Base-by-base conservation (phyloP, 805 yeast species). In the Trichomonascus vanleenenianus region DNA sequence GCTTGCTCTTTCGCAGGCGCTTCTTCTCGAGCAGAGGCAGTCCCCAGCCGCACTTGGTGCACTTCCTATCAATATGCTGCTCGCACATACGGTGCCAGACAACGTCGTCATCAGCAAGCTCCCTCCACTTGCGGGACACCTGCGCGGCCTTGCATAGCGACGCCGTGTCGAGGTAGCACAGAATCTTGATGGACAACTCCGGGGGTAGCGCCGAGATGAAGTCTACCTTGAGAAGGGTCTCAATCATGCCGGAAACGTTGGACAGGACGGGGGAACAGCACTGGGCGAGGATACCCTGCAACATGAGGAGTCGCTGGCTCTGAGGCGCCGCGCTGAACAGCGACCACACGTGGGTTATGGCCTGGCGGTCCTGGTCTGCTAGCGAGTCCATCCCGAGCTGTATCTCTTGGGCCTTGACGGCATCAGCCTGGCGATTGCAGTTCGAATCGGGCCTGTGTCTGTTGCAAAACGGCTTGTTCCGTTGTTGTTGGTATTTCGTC, bases 21-120 rank as follows among this genome's bases (percentile, higher is more conserved):
- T 60, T 84, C 79, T 88, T 86, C 58, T 88, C 96, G 78, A 93
- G 76, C 49, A 93, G 68, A 2, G 98, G 98, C 52, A 93, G 72
- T 3, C 98, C 98, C 98, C 98, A 93, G 12, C 98, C 98, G 67
- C 98, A 93, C 59, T 86, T 86, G 34, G 96, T 95, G 67, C 98
- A 93, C 64, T 93, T 93, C 49, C 95, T 75, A 66, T 93, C 98
- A 45, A 93, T 93, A 64, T 93, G 98, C 66, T 93, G 98, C 61
- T 88, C 96, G 61, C 98, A 93, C 88, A 93, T 83, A 54, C 91
- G 89, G 61, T 91, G 93, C 98, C 98, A 93, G 2, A 93, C 97
- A 42, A 94, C 68, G 59, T 93, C 97, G 61, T 91, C 97, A 63
- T 93, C 96, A 1, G 98, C 97, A 48, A 93, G 68, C 46, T 70